Evolutionary conservation across 2,329 filamentous ascomycete genomes (phyloP), one percentile per base, ranked within the genome.

Genomic region (Sporothrix schenckii): DNA sequence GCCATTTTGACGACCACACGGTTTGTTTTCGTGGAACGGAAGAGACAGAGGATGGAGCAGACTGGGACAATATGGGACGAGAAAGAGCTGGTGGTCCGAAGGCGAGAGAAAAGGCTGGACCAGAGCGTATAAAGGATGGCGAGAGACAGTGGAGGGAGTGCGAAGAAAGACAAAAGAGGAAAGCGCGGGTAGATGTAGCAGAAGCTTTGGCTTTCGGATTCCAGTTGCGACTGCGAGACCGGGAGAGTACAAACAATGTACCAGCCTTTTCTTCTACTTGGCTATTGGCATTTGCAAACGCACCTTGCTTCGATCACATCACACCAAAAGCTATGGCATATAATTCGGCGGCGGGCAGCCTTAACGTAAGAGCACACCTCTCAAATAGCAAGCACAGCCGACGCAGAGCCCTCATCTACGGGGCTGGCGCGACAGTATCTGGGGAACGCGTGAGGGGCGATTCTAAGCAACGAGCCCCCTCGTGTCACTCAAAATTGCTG

Each of bases 1-100:
- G 83, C 78, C 84, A 86, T 86, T 44, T 27, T 53, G 39, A 39
- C 27, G 39, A 27, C 19, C 61, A 50, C 61, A 34, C 61, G 16
- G 27, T n/a, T 49, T 24, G 61, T 21, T 27, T 65, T 44, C 44
- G 61, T 50, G 24, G 14, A 24, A 50, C 34, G 9, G 50, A 49
- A 2, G 41, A 16, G 41, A 41, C 24, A 24, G 16, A 6, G 34
- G 56, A 21, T 2, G 14, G 60, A 16, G 50, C 24, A 24, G 44
- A 41, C n/a, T 34, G 61, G 16, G 24, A 5, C 41, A 6, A 24
- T 16, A 34, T 34, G 61, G 16, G 16, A 5, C 41, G 41, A 24
- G 16, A 24, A 16, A 52, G 44, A 39, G 47, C 16, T 52, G 61
- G 61, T 6, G 49, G 53, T 53, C 6, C 9, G 7, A 24, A 50